phyloP scores from a whole-genome alignment of 2,329 filamentous ascomycete genomes.

The Neobulgaria alba region DNA sequence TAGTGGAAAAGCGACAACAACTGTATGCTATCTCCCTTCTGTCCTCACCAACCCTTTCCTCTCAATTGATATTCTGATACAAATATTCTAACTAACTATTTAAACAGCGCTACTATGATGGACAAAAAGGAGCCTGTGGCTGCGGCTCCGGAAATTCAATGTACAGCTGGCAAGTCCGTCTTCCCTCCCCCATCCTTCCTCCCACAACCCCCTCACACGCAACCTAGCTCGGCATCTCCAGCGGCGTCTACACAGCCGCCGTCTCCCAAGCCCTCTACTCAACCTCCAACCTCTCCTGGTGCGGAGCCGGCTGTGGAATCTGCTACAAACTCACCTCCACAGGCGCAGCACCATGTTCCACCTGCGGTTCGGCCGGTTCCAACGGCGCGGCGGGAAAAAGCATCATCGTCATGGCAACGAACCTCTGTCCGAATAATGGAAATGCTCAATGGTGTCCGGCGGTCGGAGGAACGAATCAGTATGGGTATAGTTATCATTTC shows the following conservation, averaged over 20 bases:
- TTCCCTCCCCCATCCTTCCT: background rate
- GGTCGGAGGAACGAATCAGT: constrained; percentile 27
- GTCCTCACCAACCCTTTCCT: no score
- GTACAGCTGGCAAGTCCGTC: constrained; percentile 25
- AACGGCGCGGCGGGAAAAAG: constrained; percentile 19
- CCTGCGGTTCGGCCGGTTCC: constrained; percentile 19
- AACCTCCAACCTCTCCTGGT: constrained; percentile 16
- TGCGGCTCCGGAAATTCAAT: constrained; percentile 22
- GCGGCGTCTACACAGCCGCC: constrained; percentile 22
- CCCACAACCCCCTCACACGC: background rate
- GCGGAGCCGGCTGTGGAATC: constrained; percentile 25
- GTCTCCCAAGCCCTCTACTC: constrained; percentile 21
- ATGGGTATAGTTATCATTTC: constrained; percentile 31
- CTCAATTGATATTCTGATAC: no score
- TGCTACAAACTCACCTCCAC: constrained; percentile 28
- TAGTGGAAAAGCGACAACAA: background rate
- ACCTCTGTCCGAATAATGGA: constrained; percentile 30
- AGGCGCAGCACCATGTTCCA: constrained; percentile 17
- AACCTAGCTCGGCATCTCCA: constrained; percentile 6
- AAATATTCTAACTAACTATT: constrained; percentile 2
- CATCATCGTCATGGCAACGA: constrained; percentile 28
- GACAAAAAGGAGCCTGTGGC: constrained; percentile 27
- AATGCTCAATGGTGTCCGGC: constrained; percentile 31
- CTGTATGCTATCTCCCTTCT: no score
- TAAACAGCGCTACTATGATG: constrained; percentile 28